Percentiles rank a stretch among this genome's conserved stretches.
Evolutionary conservation across 2,329 filamentous ascomycete genomes (phyloP).

Genomic region (Aspergillus quadrilineatus): DNA sequence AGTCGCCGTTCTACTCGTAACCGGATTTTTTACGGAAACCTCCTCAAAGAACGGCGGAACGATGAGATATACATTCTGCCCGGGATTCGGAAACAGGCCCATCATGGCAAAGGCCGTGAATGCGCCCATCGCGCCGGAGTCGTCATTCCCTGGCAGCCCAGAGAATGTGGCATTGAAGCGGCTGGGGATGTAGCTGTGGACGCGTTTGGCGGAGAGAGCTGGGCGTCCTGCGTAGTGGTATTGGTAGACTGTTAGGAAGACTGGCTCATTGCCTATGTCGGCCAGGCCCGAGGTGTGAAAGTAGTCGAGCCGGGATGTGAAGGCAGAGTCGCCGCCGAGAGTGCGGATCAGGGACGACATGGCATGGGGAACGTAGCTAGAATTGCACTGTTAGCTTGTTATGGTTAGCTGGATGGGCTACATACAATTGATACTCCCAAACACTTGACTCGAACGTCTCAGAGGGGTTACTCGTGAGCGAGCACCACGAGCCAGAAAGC

Average conservation of each 20-base stretch:
- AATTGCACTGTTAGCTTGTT: conserved; percentile 42
- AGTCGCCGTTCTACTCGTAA: conserved; percentile 60
- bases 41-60: conserved; percentile 64
- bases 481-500: conserved; percentile 20
- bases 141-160: conserved; percentile 68
- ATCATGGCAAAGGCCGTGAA: conserved; percentile 67
- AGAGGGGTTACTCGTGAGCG: conserved; percentile 31
- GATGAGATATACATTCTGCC: conserved; percentile 68
- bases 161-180: conserved; percentile 57
- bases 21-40: conserved; percentile 57
- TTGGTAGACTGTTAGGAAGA: conserved; percentile 64
- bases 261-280: conserved; percentile 65
- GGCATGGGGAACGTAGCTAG: conserved; percentile 53
- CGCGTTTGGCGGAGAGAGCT: conserved; percentile 48
- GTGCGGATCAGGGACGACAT: conserved; percentile 56
- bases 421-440: conserved; percentile 49
- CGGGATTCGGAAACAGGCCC: conserved; percentile 66
- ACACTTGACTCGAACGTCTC: conserved; percentile 38
- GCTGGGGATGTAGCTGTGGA: conserved; percentile 63
- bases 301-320: conserved; percentile 61
- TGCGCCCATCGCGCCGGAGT: conserved; percentile 67
- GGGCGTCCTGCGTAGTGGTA: conserved; percentile 69
- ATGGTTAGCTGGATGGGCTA: conserved; percentile 46
- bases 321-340: conserved; percentile 59
- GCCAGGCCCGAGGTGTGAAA: conserved; percentile 63